These are phyloP conservation scores for Penicillium egyptiacum DNA, from an alignment of 495 filamentous ascomycete genomes.

Conservation along the genomic window DNA sequence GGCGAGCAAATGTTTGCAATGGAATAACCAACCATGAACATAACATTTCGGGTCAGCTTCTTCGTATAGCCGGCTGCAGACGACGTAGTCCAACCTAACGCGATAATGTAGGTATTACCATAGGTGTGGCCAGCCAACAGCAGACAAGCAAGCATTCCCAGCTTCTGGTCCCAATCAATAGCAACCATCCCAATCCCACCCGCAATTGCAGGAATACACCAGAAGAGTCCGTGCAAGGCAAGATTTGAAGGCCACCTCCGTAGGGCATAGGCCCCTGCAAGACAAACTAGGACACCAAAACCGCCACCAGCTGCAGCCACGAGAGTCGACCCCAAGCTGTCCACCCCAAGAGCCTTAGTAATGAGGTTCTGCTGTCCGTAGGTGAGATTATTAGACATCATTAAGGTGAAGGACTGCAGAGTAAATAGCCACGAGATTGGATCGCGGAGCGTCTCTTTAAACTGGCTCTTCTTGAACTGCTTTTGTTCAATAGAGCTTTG, in stretches of 20 bases:
- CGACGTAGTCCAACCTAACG: conserved; percentile 25
- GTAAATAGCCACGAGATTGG: conserved; percentile 26
- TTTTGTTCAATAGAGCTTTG: conserved; percentile 28
- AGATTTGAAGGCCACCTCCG: background rate
- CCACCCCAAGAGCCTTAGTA: conserved; percentile 16
- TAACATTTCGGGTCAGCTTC: conserved; percentile 24
- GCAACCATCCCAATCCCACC: conserved; percentile 30
- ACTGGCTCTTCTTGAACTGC: conserved; percentile 25
- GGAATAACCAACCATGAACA: conserved; percentile 27
- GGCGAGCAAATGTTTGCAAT: conserved; percentile 25
- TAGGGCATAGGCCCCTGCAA: conserved; percentile 1
- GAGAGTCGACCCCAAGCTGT: conserved; percentile 23
- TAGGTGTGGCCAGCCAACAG: conserved; percentile 24
- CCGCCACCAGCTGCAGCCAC: conserved; percentile 19
- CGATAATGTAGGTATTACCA: conserved; percentile 28
- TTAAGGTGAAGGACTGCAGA: conserved; percentile 26
- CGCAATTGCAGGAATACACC: conserved; percentile 33
- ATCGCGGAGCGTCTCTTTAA: conserved; percentile 22
- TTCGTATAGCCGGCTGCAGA: conserved; percentile 26
- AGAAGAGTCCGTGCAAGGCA: conserved; percentile 4
- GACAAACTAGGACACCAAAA: conserved; percentile 15
- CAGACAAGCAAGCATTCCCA: conserved; percentile 26
- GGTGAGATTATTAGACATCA: conserved; percentile 28
- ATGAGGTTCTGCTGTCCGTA: conserved; percentile 30
- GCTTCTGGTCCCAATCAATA: conserved; percentile 27